Conservation (phyloP, 805 yeast species). For the Teunomyces gatunensis region DNA sequence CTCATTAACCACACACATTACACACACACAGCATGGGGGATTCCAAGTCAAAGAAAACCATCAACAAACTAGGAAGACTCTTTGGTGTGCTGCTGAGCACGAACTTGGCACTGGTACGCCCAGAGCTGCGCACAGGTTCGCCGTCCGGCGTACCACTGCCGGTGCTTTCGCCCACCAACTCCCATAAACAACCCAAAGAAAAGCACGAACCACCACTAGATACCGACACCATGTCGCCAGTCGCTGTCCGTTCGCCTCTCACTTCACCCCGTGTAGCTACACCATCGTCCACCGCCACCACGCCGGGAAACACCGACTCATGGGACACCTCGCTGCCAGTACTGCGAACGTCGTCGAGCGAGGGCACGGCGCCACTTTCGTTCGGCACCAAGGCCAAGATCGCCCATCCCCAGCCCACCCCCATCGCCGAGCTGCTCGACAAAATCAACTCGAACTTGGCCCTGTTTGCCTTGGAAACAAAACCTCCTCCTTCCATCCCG, state of each 20-base stretch:
- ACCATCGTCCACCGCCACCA: constrained; percentile 7
- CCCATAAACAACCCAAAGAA: not conserved
- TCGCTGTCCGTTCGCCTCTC: not conserved
- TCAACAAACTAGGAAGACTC: constrained; percentile 23
- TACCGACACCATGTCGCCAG: constrained; percentile 11
- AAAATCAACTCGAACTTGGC: constrained; percentile 9
- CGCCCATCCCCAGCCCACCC: constrained; percentile 7
- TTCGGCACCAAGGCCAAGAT: constrained; percentile 6
- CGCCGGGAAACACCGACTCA: constrained; percentile 5
- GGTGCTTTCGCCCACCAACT: not conserved
- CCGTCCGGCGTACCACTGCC: not conserved
- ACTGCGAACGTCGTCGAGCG: constrained; percentile 7
- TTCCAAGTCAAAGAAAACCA: constrained; percentile 20
- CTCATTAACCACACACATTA: too few species aligned
- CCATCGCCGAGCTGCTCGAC: constrained; percentile 8
- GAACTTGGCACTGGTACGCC: constrained; percentile 6
- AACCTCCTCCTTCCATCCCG: not conserved
- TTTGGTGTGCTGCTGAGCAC: constrained; percentile 23
- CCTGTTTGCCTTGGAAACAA: not conserved
- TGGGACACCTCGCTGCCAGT: constrained; percentile 6
- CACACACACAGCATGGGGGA: constrained; percentile 15
- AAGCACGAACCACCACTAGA: constrained; percentile 5
- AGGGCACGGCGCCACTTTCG: constrained; percentile 3
- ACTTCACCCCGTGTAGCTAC: constrained; percentile 1
- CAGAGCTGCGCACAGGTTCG: not conserved